Percentiles rank a stretch among this genome's conserved stretches.
These are phyloP conservation scores for Trametes versicolor DNA, from an alignment of 1,284 basidiomycete genomes.

Conservation along the genomic window DNA sequence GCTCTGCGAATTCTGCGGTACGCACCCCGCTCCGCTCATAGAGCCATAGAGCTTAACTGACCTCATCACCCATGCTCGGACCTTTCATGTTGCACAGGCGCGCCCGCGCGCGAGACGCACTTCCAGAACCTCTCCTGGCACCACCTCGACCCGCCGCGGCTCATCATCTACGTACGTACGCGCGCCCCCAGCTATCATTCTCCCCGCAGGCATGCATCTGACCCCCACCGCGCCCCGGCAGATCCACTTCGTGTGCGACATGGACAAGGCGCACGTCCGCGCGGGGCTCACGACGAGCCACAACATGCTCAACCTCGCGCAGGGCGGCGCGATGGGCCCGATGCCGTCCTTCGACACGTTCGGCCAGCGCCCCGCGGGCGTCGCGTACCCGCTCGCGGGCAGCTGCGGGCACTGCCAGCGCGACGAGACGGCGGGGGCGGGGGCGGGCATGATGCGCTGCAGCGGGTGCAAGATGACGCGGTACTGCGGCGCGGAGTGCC, in stretches of 20 bases:
- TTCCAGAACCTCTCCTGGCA: conserved; percentile 13
- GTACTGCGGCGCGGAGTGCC: conserved; percentile 26
- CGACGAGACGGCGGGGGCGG: conserved; percentile 19
- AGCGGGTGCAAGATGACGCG: conserved; percentile 30
- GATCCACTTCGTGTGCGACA: conserved; percentile 19
- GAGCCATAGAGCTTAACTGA: background rate
- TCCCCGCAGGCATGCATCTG: background rate
- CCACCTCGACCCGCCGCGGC: conserved; percentile 15
- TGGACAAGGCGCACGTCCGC: conserved; percentile 23
- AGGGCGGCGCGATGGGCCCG: conserved; percentile 8
- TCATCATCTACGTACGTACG: conserved; percentile 18
- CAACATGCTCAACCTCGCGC: conserved; percentile 4
- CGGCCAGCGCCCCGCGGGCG: conserved; percentile 12
- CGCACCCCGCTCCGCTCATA: background rate
- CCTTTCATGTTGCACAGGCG: background rate
- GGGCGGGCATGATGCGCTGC: conserved; percentile 16
- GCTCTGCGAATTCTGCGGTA: conserved; percentile 32
- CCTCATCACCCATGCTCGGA: background rate
- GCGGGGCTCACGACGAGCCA: conserved; percentile 15
- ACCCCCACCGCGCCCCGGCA: background rate
- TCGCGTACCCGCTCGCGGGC: conserved; percentile 25
- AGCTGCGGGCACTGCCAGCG: conserved; percentile 30
- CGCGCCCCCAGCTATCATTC: too few relatives aligned
- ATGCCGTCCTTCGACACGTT: conserved; percentile 6
- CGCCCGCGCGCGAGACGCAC: conserved; percentile 14